phyloP scores from a whole-genome alignment of 2,329 filamentous ascomycete species.

The Microdochium paspali region DNA sequence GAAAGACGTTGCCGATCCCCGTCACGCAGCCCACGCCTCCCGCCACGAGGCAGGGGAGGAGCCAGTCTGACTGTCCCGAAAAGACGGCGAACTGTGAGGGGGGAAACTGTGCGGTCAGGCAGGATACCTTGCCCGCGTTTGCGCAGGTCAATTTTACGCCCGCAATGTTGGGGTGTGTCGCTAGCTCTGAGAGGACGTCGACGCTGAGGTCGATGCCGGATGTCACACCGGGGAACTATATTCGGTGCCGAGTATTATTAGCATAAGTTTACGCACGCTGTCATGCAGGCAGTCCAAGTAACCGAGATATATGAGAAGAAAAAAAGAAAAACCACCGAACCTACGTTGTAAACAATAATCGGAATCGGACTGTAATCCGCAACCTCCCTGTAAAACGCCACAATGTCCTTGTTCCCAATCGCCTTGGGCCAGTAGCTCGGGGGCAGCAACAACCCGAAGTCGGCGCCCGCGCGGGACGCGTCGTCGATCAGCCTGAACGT shows the following conservation, averaged over 20 bases:
- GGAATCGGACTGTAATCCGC: constrained; percentile 21
- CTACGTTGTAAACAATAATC: constrained; percentile 17
- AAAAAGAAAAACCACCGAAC: constrained; percentile 5
- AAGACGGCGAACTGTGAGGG: constrained; percentile 31
- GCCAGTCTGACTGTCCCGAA: constrained; percentile 32
- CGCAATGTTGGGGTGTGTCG: constrained; percentile 16
- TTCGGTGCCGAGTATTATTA: too few relatives aligned
- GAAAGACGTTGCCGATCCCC: constrained; percentile 37
- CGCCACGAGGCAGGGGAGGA: constrained; percentile 27
- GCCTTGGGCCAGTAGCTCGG: constrained; percentile 30
- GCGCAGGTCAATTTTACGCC: constrained; percentile 17
- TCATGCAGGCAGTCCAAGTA: too few relatives aligned
- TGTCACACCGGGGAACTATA: constrained; percentile 22
- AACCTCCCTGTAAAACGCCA: constrained; percentile 26
- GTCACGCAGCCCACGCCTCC: constrained; percentile 33
- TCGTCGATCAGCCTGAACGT: constrained; percentile 25
- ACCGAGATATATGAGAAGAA: too few relatives aligned
- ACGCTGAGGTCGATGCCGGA: constrained; percentile 20
- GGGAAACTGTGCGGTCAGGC: constrained; percentile 21
- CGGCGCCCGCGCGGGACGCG: constrained; percentile 25
- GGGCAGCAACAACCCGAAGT: constrained; percentile 25
- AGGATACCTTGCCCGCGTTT: constrained; percentile 17
- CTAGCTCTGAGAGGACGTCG: constrained; percentile 11
- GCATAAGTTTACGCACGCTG: too few relatives aligned
- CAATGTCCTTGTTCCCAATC: constrained; percentile 20